These are phyloP conservation scores for Cucurbita pepo DNA, from an alignment of 306 rosid genomes.

Conservation along the genomic window DNA sequence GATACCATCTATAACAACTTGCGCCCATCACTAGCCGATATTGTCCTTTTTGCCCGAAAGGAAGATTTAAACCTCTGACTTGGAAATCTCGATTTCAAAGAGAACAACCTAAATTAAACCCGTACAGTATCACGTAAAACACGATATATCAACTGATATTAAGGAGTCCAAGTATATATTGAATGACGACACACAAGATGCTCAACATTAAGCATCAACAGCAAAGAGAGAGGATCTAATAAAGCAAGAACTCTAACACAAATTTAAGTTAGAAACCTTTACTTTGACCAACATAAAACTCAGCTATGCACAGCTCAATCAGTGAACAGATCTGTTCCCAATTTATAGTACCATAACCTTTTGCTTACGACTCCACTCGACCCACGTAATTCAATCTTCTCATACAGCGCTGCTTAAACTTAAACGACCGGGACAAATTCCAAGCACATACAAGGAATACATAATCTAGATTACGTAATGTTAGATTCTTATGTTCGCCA, in stretches of 20 bases:
- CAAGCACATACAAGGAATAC: not conserved
- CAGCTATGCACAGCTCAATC: not conserved
- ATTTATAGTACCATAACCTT: not conserved
- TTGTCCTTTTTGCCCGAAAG: too few relatives aligned
- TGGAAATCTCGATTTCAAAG: not conserved
- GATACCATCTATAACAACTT: too few relatives aligned
- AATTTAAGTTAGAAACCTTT: not conserved
- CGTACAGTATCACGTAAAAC: not conserved
- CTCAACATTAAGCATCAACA: not conserved
- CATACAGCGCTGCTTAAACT: not conserved
- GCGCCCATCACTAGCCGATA: too few relatives aligned
- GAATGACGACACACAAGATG: not conserved
- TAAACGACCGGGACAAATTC: not conserved
- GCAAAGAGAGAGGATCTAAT: not conserved
- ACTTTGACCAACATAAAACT: not conserved
- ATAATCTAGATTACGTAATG: not conserved
- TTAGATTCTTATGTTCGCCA: not conserved
- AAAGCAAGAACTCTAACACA: not conserved
- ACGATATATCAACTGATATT: not conserved
- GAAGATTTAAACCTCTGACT: too few relatives aligned
- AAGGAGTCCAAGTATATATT: not conserved
- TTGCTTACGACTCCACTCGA: not conserved
- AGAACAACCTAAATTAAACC: not conserved
- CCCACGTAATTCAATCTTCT: not conserved
- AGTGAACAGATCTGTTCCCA: not conserved